Conservation (phyloP, 1,284 basidiomycete species). For the Irpex rosettiformis region DNA sequence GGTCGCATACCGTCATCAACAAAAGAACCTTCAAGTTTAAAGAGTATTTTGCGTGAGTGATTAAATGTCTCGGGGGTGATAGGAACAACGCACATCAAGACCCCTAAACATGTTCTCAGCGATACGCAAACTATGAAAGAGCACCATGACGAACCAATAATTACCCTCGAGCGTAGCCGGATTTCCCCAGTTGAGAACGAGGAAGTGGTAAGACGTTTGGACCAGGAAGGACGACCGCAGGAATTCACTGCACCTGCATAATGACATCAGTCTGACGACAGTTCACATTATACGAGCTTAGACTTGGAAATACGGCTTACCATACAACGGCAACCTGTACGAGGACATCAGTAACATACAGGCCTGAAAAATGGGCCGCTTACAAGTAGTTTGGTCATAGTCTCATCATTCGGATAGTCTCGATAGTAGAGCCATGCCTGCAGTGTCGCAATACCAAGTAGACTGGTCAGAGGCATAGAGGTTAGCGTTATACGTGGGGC, state of each 20-base stretch:
- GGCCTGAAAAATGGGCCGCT: neutral
- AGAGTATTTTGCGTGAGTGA: too few species aligned
- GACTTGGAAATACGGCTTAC: slow-evolving; percentile 7
- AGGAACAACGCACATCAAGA: too few species aligned
- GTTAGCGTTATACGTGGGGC: neutral
- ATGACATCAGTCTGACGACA: neutral
- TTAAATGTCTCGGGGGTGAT: too few species aligned
- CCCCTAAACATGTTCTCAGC: neutral
- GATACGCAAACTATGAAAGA: neutral
- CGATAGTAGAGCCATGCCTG: slow-evolving; percentile 21
- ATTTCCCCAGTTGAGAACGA: neutral
- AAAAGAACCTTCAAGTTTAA: neutral
- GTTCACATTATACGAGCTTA: too few species aligned
- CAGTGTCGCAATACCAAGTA: slow-evolving; percentile 19
- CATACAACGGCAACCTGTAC: slow-evolving; percentile 16
- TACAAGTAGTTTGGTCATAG: slow-evolving; percentile 15
- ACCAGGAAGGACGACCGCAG: neutral
- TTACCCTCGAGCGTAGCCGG: neutral
- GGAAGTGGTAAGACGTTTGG: neutral
- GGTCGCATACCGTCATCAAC: neutral
- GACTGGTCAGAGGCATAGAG: neutral
- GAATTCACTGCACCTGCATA: neutral
- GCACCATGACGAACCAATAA: neutral
- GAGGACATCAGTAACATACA: neutral
- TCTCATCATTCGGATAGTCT: slow-evolving; percentile 17